Base-by-base conservation (phyloP, 179 eudicot species). In the Spergularia azorica region DNA sequence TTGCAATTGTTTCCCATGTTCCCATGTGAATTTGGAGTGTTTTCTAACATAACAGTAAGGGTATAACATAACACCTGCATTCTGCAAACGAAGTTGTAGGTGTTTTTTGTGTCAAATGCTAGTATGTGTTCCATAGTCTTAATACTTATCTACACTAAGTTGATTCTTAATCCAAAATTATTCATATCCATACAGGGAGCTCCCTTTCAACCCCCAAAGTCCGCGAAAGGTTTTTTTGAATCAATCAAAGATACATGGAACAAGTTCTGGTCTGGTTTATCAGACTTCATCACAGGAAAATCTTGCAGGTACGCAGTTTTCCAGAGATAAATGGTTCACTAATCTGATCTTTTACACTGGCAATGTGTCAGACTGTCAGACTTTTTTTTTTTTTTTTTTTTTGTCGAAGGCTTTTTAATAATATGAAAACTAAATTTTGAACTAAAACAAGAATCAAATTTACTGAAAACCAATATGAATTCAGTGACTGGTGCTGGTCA, bases 241-340 rank as follows among this genome's bases (percentile, higher is more conserved):
- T 80, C 90, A 14, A 85, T 94, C 67, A 88, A 79, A 83, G 83
- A 81, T 21, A 60, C 88, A 56, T 92, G 94, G 97, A 87, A 76
- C 77, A 88, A 71, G 71, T 77, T 93, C 16, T 95, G 98, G 98
- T 59, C 76, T 79, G 86, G 86, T 77, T 73, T 93, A 73, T 79
- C 89, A 43, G 96, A 95, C 77, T 92, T 95, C 65, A 57, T 95
- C 54, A 88, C 89, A 6, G 97, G 98, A 50, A 90, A 82, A 83
- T 84, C 82, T 80, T 95, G 98, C 97, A 92, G 98, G 98, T 95
- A 82, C 48, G 20, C 36, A 26, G 64, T 3, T 8, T 2, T 48
- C 16, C 57, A 15, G 41, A 66, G 17, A 13, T 9, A 2, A 21
- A 9, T 18, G n/a, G 32, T 16, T 46, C n/a, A 9, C 58, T 54